Conservation (phyloP, 495 filamentous ascomycete genomes). For the Alectoria sarmentosa region DNA sequence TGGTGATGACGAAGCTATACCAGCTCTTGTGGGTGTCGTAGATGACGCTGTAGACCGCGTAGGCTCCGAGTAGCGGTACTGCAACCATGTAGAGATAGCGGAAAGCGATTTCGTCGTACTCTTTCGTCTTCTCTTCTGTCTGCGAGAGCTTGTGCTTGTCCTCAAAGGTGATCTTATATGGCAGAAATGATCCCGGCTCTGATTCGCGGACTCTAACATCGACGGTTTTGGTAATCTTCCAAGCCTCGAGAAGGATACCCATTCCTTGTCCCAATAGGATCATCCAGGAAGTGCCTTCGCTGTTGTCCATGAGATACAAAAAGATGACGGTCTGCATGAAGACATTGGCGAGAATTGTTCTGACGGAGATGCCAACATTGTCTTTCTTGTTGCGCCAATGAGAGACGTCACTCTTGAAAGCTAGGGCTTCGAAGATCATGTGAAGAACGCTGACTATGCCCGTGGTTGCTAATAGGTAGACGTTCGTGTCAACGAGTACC, state of each 20-base stretch:
- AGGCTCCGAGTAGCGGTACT: constrained; percentile 81
- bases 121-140: constrained; percentile 94
- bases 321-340: constrained; percentile 97
- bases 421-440: constrained; percentile 91
- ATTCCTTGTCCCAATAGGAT: constrained; percentile 89
- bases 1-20: constrained; percentile 90
- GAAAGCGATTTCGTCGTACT: constrained; percentile 97
- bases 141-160: constrained; percentile 95
- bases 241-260: constrained; percentile 90
- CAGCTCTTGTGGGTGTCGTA: constrained; percentile 97
- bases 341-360: constrained; percentile 93
- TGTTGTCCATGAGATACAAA: constrained; percentile 97
- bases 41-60: constrained; percentile 80
- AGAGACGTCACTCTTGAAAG: constrained; percentile 94
- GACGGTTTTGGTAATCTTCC: constrained; percentile 98
- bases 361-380: constrained; percentile 89
- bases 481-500: constrained; percentile 88
- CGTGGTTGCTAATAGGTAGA: constrained; percentile 80
- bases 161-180: constrained; percentile 81
- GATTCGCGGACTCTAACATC: constrained; percentile 75
- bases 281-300: constrained; percentile 97
- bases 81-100: constrained; percentile 88
- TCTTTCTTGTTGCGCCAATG: constrained; percentile 99
- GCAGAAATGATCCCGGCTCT: constrained; percentile 57
- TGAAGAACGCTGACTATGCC: constrained; percentile 79